These are phyloP conservation scores for Ilex asprella DNA, from an alignment of 257 asterid genomes.

Conservation along the genomic window DNA sequence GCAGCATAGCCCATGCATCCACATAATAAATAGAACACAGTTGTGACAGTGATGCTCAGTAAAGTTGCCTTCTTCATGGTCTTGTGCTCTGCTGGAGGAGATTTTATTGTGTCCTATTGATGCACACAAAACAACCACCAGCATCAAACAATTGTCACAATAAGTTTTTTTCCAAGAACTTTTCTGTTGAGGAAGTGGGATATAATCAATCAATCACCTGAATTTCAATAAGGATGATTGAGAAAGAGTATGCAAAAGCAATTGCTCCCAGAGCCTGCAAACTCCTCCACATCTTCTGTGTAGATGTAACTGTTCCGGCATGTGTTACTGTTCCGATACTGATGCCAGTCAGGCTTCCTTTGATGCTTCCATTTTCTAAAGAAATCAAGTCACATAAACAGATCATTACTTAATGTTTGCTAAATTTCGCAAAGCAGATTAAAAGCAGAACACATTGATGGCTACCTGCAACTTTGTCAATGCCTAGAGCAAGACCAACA, in stretches of 20 bases:
- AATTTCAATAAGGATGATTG: constrained; percentile 41
- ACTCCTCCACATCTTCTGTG: constrained; percentile 40
- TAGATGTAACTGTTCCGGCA: constrained; percentile 28
- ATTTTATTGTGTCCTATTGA: constrained; percentile 39
- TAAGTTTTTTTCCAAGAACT: no score
- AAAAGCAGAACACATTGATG: background rate
- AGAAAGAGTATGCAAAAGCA: constrained; percentile 42
- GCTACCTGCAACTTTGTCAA: constrained; percentile 34
- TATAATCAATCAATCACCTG: constrained; percentile 18
- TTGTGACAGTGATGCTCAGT: constrained; percentile 25
- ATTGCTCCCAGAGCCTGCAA: constrained; percentile 49
- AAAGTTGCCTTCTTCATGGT: constrained; percentile 39
- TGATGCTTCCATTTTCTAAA: constrained; percentile 27
- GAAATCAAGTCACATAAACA: background rate
- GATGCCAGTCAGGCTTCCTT: constrained; percentile 43
- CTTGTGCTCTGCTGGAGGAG: constrained; percentile 32
- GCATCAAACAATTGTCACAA: no score
- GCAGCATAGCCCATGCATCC: constrained; percentile 52
- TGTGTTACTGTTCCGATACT: constrained; percentile 28
- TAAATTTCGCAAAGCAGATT: background rate
- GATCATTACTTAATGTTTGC: background rate
- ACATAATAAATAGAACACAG: constrained; percentile 31
- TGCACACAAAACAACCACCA: no score
- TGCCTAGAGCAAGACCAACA: constrained; percentile 38
- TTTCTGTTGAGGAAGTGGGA: background rate